Conservation (phyloP, 371 early-diverging fungal species). For the Phascolomyces articulosus region DNA sequence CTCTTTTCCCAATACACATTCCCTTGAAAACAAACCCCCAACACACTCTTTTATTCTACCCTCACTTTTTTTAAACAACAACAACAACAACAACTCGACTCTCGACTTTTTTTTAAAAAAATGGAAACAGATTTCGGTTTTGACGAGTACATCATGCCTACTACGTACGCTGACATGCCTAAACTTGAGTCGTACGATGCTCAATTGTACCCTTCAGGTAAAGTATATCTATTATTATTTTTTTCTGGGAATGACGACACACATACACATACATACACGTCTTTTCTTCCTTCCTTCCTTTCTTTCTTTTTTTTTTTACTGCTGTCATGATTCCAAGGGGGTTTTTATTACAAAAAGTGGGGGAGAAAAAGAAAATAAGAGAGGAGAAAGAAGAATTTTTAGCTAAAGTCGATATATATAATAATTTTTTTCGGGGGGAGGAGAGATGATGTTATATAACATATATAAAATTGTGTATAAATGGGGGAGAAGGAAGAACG, state of each 20-base stretch:
- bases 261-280: no score
- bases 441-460: background rate
- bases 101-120: no score
- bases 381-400: background rate
- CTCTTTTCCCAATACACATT: conserved; percentile 8
- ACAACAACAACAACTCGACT: background rate
- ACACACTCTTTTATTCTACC: conserved; percentile 1
- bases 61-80: background rate
- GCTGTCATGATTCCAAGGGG: background rate
- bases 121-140: conserved; percentile 48
- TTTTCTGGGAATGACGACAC: background rate
- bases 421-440: background rate
- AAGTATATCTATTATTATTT: background rate
- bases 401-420: background rate
- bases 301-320: background rate
- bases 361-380: background rate
- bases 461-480: no score
- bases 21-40: background rate
- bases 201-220: conserved; percentile 47
- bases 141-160: conserved; percentile 54
- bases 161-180: conserved; percentile 34
- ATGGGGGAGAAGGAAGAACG: no score
- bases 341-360: background rate
- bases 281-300: no score
- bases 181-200: conserved; percentile 45